Conservation (phyloP, 306 rosid species). For the Datisca glomerata region DNA sequence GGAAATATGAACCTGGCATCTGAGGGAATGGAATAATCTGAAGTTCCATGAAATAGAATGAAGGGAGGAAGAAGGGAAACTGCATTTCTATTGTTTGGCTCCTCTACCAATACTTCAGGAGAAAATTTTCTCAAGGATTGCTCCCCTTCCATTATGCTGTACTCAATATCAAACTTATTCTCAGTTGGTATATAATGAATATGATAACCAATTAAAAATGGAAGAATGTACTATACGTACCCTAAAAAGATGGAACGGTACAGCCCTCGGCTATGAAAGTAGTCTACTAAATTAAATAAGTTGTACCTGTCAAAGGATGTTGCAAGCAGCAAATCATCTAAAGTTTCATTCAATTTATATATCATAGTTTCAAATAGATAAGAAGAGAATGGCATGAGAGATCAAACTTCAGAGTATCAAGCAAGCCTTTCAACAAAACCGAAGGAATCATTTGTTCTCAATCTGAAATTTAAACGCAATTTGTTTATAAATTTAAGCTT, state of each 20-base stretch:
- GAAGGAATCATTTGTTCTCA: too few relatives aligned
- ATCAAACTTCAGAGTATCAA: too few relatives aligned
- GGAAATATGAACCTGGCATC: slow-evolving; percentile 49
- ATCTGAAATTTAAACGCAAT: too few relatives aligned
- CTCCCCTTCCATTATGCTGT: slow-evolving; percentile 97
- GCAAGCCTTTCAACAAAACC: too few relatives aligned
- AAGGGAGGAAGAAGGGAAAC: slow-evolving; percentile 61
- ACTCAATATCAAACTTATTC: slow-evolving; percentile 15
- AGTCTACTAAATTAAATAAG: slow-evolving; percentile 49
- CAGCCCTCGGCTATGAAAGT: slow-evolving; percentile 78
- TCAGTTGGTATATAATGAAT: slow-evolving; percentile 1
- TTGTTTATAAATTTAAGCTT: too few relatives aligned
- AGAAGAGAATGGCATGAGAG: too few relatives aligned
- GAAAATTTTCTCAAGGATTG: slow-evolving; percentile 63
- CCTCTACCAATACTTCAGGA: slow-evolving; percentile 74
- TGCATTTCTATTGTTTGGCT: slow-evolving; percentile 47
- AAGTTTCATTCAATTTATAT: neutral
- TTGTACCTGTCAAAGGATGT: slow-evolving; percentile 60
- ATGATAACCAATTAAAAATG: neutral
- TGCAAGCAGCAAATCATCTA: slow-evolving; percentile 11
- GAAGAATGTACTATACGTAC: slow-evolving; percentile 16
- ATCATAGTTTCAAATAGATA: neutral
- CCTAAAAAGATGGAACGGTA: slow-evolving; percentile 68
- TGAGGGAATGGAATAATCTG: slow-evolving; percentile 86
- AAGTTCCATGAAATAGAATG: slow-evolving; percentile 79